Evolutionary conservation across 768 basidiomycete species (phyloP).

Genomic region (Pulveroboletus frians): DNA sequence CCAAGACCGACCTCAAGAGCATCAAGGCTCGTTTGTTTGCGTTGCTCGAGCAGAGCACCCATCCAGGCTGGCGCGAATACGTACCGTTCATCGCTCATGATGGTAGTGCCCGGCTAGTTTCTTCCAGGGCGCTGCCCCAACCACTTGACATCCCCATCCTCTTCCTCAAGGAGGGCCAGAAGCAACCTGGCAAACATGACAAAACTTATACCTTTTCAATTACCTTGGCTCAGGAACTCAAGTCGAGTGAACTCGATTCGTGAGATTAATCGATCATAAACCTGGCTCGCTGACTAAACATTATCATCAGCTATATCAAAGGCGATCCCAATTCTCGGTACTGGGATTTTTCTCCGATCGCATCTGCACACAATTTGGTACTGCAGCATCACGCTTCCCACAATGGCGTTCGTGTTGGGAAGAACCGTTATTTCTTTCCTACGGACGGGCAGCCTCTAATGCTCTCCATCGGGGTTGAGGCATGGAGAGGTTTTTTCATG

Average conservation of each 20-base stretch:
- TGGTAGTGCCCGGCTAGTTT: slow-evolving; percentile 37
- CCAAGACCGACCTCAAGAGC: slow-evolving; percentile 32
- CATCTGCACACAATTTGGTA: slow-evolving; percentile 45
- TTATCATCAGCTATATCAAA: slow-evolving; percentile 33
- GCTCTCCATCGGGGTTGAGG: slow-evolving; percentile 38
- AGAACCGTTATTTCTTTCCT: slow-evolving; percentile 49
- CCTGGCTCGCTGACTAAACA: background rate
- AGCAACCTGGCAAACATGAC: slow-evolving; percentile 24
- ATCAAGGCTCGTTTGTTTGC: slow-evolving; percentile 39
- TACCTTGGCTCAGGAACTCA: slow-evolving; percentile 27
- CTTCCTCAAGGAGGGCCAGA: slow-evolving; percentile 40
- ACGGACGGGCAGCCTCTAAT: slow-evolving; percentile 18
- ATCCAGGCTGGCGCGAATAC: slow-evolving; percentile 35
- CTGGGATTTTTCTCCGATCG: slow-evolving; percentile 39
- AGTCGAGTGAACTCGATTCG: slow-evolving; percentile 28
- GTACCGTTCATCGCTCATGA: slow-evolving; percentile 38
- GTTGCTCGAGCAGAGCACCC: slow-evolving; percentile 36
- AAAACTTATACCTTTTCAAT: slow-evolving; percentile 39
- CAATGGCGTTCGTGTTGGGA: slow-evolving; percentile 43
- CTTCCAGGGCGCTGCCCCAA: slow-evolving; percentile 35
- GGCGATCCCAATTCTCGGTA: slow-evolving; percentile 35
- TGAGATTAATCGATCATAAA: slow-evolving; percentile 18
- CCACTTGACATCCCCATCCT: slow-evolving; percentile 31
- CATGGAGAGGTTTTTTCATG: slow-evolving; percentile 47
- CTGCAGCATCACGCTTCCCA: slow-evolving; percentile 40